Percentiles rank a stretch among this genome's conserved stretches.
Conservation (phyloP, 345 rosid genomes). For the Eucalyptus erythrocorys region DNA sequence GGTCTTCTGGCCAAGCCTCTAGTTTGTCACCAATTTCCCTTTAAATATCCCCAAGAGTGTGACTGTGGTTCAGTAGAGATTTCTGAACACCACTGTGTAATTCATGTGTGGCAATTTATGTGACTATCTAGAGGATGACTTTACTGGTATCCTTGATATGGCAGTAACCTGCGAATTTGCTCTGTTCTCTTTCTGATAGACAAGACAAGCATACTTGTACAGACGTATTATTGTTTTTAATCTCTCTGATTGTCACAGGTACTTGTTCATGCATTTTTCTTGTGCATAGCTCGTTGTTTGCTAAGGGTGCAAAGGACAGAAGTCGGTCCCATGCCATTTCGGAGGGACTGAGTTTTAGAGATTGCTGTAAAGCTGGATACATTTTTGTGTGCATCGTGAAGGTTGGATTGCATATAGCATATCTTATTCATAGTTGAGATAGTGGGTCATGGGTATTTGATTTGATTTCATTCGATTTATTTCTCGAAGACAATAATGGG, state of each 20-base stretch:
- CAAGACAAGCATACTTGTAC: background rate
- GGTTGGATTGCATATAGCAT: background rate
- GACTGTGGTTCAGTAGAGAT: background rate
- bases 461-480: background rate
- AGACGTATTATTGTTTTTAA: background rate
- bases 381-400: background rate
- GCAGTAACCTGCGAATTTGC: background rate
- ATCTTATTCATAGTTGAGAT: background rate
- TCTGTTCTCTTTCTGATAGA: background rate
- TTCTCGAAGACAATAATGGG: background rate
- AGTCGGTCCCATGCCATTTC: background rate
- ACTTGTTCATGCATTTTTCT: background rate
- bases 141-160: background rate
- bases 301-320: constrained; percentile 9
- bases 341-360: background rate
- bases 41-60: background rate
- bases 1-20: background rate
- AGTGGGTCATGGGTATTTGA: background rate
- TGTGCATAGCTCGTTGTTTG: constrained; percentile 8
- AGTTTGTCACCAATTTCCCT: background rate
- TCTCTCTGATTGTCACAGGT: constrained; percentile 12
- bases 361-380: background rate
- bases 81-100: background rate
- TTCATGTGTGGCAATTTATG: background rate
- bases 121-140: background rate